Base-by-base conservation (phyloP, 1,284 basidiomycete species). In the Gomphus bonarii region DNA sequence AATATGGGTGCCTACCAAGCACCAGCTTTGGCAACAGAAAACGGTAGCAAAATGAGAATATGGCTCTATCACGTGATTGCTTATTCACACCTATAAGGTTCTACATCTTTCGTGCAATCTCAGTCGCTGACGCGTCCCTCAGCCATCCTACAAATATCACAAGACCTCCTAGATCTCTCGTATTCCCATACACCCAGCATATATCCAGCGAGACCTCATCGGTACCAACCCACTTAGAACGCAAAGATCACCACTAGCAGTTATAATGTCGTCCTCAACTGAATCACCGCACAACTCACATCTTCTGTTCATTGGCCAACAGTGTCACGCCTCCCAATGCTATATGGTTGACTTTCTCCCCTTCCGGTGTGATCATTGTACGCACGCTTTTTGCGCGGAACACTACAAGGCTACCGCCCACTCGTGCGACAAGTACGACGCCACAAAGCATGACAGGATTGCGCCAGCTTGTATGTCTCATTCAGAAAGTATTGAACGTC, bases 261-360 rank as follows among this genome's bases (percentile, higher is more conserved):
- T 11, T 6, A 43, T 22, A 43, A 43, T 43, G 42, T 20, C 42
- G 42, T 43, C 42, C 20, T 43, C 53, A 57, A 55, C 63, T 9
- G 74, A 77, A 54, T 58, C 56, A 22, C 42, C 56, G 8, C 73
- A 71, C 60, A 78, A 83, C 58, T 64, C 70, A 16, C 75, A 82
- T 31, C 72, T 90, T 18, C 75, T 90, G 53, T 69, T 72, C 48
- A 68, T 89, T 60, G 88, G 87, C n/a, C 75, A 79, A 58, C 82
- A 86, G 64, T 91, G 87, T 69, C 79, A 82, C 18, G 74, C 79
- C 49, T 64, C 75, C 0, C 70, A 76, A 1, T 91, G 88, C 69
- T 68, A 73, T 31, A 76, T 86, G 61, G 75, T 89, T 64, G 88
- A 91, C 71, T 91, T 88, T 64, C 72, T 91, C n/a, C 87, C 88